A percentile compares a stretch with the other conserved stretches of the same genome.
Evolutionary conservation across 2,329 filamentous ascomycete genomes (phyloP).

Genomic region (Aspergillus terreus): DNA sequence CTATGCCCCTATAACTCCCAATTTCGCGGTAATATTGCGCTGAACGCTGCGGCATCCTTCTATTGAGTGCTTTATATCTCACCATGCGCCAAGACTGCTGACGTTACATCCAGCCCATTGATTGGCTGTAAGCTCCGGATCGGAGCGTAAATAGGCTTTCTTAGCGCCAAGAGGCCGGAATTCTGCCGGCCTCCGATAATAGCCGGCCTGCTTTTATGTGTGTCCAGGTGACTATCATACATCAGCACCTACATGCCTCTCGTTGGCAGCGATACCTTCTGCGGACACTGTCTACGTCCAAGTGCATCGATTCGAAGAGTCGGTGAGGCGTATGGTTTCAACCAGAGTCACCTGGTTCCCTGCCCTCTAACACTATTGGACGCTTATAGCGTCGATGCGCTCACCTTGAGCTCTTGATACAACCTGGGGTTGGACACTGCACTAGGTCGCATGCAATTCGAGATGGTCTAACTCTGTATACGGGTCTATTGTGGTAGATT

Average conservation of each 20-base stretch:
- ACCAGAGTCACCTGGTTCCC: background rate
- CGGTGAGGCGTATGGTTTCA: background rate
- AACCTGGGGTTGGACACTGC: background rate
- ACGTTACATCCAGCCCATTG: conserved; percentile 2
- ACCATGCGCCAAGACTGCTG: conserved; percentile 17
- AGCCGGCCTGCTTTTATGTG: conserved; percentile 22
- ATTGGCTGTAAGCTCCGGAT: conserved; percentile 20
- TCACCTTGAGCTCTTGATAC: background rate
- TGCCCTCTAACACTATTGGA: background rate
- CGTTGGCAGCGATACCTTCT: background rate
- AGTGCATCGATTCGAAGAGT: background rate
- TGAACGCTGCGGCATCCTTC: conserved; percentile 5
- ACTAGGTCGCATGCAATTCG: too few relatives aligned
- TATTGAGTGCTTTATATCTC: conserved; percentile 18
- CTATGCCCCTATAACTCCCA: background rate
- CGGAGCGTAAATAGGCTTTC: conserved; percentile 18
- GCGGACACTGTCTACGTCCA: background rate
- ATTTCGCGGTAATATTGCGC: background rate
- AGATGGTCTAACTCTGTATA: background rate
- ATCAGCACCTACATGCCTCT: too few relatives aligned
- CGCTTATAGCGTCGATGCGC: background rate
- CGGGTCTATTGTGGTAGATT: background rate
- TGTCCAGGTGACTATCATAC: background rate
- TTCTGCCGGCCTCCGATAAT: conserved; percentile 38
- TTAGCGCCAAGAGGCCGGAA: conserved; percentile 38